Evolutionary conservation across 495 filamentous ascomycete genomes (phyloP).

Genomic region (Aspergillus kassunensis): DNA sequence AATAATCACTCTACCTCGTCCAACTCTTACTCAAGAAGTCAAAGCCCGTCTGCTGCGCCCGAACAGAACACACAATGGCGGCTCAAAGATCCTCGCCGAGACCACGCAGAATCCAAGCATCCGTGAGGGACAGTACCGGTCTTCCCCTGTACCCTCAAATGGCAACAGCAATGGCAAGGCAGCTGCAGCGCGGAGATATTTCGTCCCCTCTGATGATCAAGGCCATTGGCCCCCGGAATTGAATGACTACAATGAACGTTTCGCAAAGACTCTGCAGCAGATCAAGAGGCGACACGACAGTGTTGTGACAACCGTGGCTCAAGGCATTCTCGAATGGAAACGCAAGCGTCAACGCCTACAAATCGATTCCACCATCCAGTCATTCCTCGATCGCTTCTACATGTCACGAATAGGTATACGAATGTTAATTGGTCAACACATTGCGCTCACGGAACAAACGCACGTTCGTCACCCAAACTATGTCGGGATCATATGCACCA

Average conservation of each 20-base stretch:
- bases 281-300: conserved; percentile 96
- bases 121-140: conserved; percentile 79
- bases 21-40: conserved; percentile 70
- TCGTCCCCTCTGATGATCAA: conserved; percentile 82
- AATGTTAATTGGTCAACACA: conserved; percentile 98
- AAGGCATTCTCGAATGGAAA: conserved; percentile 97
- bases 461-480: conserved; percentile 84
- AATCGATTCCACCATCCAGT: conserved; percentile 93
- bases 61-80: conserved; percentile 54
- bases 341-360: conserved; percentile 94
- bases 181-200: conserved; percentile 67
- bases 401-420: conserved; percentile 99
- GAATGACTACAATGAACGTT: conserved; percentile 87
- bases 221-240: conserved; percentile 93
- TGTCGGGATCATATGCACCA: conserved; percentile 97
- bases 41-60: conserved; percentile 74
- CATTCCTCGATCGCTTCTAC: conserved; percentile 97
- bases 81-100: conserved; percentile 67
- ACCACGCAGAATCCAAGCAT: conserved; percentile 88
- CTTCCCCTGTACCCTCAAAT: conserved; percentile 50
- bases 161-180: conserved; percentile 46
- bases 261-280: conserved; percentile 75
- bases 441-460: conserved; percentile 89
- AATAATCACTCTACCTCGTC: conserved; percentile 79
- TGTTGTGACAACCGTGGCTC: conserved; percentile 91